Percentiles rank a stretch among this genome's conserved stretches.
These are phyloP conservation scores for Phytophthora sp. DNA, from an alignment of 352 stramenopile genomes.

Conservation along the genomic window DNA sequence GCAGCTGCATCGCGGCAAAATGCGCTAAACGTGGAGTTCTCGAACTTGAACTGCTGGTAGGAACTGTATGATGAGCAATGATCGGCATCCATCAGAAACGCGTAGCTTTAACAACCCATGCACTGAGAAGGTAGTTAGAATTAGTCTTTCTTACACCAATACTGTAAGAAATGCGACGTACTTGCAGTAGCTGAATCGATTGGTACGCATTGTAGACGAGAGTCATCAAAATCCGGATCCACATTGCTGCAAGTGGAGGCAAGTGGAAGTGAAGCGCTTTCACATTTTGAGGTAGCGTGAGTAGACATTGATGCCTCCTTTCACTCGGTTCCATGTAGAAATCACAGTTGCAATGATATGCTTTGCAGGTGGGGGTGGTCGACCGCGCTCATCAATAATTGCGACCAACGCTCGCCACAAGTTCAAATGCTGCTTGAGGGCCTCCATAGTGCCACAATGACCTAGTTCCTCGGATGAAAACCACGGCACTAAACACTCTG, in stretches of 20 bases:
- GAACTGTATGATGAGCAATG: not conserved
- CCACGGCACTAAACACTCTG: not conserved
- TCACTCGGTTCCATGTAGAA: slow-evolving; percentile 3
- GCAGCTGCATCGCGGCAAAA: not conserved
- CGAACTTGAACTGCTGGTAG: not conserved
- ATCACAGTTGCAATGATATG: slow-evolving; percentile 10
- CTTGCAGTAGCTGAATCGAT: not conserved
- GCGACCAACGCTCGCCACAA: not conserved
- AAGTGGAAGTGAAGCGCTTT: slow-evolving; percentile 1
- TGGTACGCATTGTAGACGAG: slow-evolving; percentile 19
- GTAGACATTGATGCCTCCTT: slow-evolving; percentile 9
- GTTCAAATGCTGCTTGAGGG: not conserved
- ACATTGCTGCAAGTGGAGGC: not conserved
- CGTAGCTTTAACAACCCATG: not conserved
- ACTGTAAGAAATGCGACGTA: too few relatives aligned
- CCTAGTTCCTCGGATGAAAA: not conserved
- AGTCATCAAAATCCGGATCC: slow-evolving; percentile 11
- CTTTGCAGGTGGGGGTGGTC: not conserved
- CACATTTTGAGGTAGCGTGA: slow-evolving; percentile 13
- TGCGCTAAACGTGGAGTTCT: not conserved
- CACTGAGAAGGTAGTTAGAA: not conserved
- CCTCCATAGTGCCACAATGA: not conserved
- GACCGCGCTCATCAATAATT: not conserved
- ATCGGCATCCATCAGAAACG: not conserved
- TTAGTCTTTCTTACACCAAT: too few relatives aligned